These are phyloP conservation scores for Conidiobolus coronatus DNA, from an alignment of 371 early-diverging fungal species.

Conservation along the genomic window DNA sequence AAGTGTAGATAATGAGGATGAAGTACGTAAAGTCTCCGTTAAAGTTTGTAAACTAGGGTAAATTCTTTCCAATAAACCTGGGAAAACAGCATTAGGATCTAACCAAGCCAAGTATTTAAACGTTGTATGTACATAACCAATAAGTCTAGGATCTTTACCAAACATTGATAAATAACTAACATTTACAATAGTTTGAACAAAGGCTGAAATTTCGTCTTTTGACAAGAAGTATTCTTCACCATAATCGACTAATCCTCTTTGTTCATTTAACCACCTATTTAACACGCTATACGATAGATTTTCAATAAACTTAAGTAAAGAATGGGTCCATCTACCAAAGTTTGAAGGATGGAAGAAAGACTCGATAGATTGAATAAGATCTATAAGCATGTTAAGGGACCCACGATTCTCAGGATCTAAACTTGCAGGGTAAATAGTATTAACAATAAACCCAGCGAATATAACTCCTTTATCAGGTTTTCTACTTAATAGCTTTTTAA, in stretches of 20 bases:
- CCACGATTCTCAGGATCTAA: too few relatives aligned
- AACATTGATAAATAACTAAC: slow-evolving; percentile 45
- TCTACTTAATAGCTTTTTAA: too few relatives aligned
- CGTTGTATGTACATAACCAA: slow-evolving; percentile 36
- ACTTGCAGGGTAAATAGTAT: too few relatives aligned
- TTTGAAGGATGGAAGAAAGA: slow-evolving; percentile 79
- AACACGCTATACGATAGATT: slow-evolving; percentile 34
- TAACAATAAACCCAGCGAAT: too few relatives aligned
- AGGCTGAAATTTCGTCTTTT: slow-evolving; percentile 17
- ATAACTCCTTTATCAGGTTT: too few relatives aligned
- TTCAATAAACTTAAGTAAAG: slow-evolving; percentile 4
- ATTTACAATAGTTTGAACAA: slow-evolving; percentile 29
- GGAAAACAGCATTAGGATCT: slow-evolving; percentile 52
- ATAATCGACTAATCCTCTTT: not conserved
- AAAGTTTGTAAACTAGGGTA: slow-evolving; percentile 71
- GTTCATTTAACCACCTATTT: slow-evolving; percentile 29
- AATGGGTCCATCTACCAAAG: slow-evolving; percentile 37
- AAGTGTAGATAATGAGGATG: slow-evolving; percentile 48
- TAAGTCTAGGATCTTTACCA: slow-evolving; percentile 50
- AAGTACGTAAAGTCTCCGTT: slow-evolving; percentile 73
- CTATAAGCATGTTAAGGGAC: too few relatives aligned
- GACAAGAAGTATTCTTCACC: slow-evolving; percentile 15
- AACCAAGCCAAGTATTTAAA: slow-evolving; percentile 51
- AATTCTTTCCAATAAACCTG: slow-evolving; percentile 52
- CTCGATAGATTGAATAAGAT: slow-evolving; percentile 39